phyloP scores from a whole-genome alignment of 495 filamentous ascomycete genomes.

The Aspergillus haitiensis region DNA sequence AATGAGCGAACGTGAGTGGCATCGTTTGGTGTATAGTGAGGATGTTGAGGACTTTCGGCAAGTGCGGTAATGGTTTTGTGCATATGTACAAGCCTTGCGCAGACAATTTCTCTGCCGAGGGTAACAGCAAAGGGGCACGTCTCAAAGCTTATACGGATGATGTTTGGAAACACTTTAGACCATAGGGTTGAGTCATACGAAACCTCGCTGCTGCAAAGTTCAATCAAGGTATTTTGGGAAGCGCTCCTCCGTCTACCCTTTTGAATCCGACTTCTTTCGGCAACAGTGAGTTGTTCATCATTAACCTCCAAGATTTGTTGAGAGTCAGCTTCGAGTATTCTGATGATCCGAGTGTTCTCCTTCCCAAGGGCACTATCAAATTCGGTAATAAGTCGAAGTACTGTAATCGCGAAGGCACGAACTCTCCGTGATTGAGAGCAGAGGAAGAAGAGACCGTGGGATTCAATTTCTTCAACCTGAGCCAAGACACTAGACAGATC shows the following conservation, averaged over 20 bases:
- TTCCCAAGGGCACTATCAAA: constrained; percentile 89
- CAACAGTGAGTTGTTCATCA: constrained; percentile 87
- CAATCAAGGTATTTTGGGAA: constrained; percentile 80
- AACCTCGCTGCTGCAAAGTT: constrained; percentile 93
- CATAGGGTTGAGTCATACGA: constrained; percentile 93
- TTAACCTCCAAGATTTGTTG: constrained; percentile 87
- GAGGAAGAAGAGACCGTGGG: constrained; percentile 96
- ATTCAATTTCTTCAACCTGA: constrained; percentile 94
- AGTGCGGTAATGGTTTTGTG: constrained; percentile 75
- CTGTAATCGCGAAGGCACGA: constrained; percentile 85
- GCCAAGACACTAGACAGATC: constrained; percentile 85
- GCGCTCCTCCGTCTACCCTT: constrained; percentile 85
- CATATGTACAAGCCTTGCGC: constrained; percentile 87
- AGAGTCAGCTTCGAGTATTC: constrained; percentile 87
- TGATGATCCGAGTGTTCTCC: constrained; percentile 76
- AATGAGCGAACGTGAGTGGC: constrained; percentile 40
- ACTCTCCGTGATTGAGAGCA: constrained; percentile 93
- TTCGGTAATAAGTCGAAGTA: constrained; percentile 86
- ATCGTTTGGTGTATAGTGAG: constrained; percentile 60
- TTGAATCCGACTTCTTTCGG: constrained; percentile 88
- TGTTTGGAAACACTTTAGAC: constrained; percentile 97
- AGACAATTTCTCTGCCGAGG: constrained; percentile 86
- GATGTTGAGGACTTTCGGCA: constrained; percentile 68
- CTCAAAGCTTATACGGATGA: constrained; percentile 88
- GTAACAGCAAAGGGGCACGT: constrained; percentile 88